Conservation (phyloP, 306 rosid genomes). For the Macrotyloma uniflorum region DNA sequence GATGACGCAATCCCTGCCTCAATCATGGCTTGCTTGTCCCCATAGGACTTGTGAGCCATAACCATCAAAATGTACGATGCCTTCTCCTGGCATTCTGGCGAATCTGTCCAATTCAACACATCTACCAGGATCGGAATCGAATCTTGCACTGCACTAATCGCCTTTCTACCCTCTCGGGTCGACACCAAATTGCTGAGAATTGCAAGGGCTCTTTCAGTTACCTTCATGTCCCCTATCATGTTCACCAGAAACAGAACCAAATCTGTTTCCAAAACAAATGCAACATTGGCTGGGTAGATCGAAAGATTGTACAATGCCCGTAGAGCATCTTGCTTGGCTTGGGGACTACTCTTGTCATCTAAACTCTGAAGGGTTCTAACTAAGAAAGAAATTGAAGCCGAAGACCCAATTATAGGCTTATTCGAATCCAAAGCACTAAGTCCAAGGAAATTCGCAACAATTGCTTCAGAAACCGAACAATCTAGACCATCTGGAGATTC, state of each 20-base stretch:
- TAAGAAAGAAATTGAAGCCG: slow-evolving; percentile 77
- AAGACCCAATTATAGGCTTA: slow-evolving; percentile 86
- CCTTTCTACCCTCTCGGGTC: slow-evolving; percentile 75
- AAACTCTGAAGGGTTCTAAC: slow-evolving; percentile 61
- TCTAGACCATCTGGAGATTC: slow-evolving; percentile 55
- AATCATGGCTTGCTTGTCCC: slow-evolving; percentile 86
- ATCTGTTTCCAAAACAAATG: slow-evolving; percentile 70
- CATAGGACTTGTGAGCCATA: slow-evolving; percentile 85
- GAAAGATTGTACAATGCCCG: slow-evolving; percentile 95
- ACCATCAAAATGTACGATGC: slow-evolving; percentile 84
- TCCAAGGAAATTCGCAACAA: slow-evolving; percentile 87
- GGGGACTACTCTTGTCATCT: slow-evolving; percentile 53
- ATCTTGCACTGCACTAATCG: slow-evolving; percentile 59
- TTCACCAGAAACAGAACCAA: slow-evolving; percentile 66
- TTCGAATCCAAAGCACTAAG: slow-evolving; percentile 93
- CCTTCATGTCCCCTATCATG: slow-evolving; percentile 81
- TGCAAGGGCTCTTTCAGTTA: slow-evolving; percentile 77
- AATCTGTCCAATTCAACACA: slow-evolving; percentile 85
- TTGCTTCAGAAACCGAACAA: slow-evolving; percentile 74
- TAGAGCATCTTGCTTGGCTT: slow-evolving; percentile 82
- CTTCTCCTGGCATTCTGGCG: slow-evolving; percentile 92
- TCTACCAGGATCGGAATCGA: slow-evolving; percentile 69
- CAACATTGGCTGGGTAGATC: slow-evolving; percentile 64
- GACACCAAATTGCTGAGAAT: slow-evolving; percentile 77
- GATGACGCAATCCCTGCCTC: slow-evolving; percentile 85